These are phyloP conservation scores for Penicillium coffeae DNA, from an alignment of 495 filamentous ascomycete species.

Conservation along the genomic window DNA sequence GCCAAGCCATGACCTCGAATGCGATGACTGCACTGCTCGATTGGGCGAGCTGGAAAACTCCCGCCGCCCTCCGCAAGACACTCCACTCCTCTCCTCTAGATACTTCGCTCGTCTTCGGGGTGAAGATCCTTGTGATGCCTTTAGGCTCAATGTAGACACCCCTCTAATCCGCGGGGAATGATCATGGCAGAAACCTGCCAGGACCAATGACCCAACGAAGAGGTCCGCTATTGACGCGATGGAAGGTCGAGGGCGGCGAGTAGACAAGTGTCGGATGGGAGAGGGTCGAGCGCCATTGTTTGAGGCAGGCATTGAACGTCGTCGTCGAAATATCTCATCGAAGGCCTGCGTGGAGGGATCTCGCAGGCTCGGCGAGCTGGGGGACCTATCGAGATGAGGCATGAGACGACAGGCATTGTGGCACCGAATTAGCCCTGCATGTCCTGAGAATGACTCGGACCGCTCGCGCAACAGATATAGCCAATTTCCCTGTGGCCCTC, in stretches of 20 bases:
- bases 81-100: constrained; percentile 7
- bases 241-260: constrained; percentile 39
- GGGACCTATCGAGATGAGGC: constrained; percentile 55
- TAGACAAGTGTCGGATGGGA: constrained; percentile 30
- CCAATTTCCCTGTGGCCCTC: constrained; percentile 12
- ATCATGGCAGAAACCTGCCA: constrained; percentile 58
- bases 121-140: constrained; percentile 6
- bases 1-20: constrained; percentile 30
- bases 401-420: constrained; percentile 64
- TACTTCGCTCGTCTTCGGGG: constrained; percentile 17
- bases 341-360: constrained; percentile 43
- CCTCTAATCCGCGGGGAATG: constrained; percentile 42
- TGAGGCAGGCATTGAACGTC: constrained; percentile 32
- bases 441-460: constrained; percentile 24
- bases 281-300: constrained; percentile 9
- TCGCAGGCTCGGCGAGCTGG: constrained; percentile 51
- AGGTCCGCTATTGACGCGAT: constrained; percentile 44
- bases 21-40: constrained; percentile 16
- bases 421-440: constrained; percentile 43
- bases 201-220: constrained; percentile 63
- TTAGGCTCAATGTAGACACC: constrained; percentile 26
- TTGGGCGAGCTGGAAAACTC: constrained; percentile 15
- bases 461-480: constrained; percentile 9
- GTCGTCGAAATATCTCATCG: constrained; percentile 35
- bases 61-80: constrained; percentile 16